Evolutionary conservation across 768 basidiomycete species (phyloP).

Genomic region (Gyrodon lividus): DNA sequence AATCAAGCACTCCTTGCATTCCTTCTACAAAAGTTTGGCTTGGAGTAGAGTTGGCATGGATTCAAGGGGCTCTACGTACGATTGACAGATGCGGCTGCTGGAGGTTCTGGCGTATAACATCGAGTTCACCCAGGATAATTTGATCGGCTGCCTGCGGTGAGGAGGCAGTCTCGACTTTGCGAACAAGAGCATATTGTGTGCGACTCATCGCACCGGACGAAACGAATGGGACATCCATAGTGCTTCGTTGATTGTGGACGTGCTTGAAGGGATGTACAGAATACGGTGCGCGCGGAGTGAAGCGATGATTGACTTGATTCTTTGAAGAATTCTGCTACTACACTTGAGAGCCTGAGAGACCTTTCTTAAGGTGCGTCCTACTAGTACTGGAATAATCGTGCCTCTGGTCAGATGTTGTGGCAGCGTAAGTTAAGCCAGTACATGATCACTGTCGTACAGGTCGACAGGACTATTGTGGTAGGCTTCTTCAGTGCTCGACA

Average conservation of each 20-base stretch:
- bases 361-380: neutral
- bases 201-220: constrained; percentile 78
- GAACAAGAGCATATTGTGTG: constrained; percentile 73
- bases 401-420: constrained; percentile 16
- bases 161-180: constrained; percentile 62
- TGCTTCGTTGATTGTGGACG: neutral
- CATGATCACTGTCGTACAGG: neutral
- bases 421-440: neutral
- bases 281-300: too few species aligned
- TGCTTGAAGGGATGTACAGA: neutral
- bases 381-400: constrained; percentile 9
- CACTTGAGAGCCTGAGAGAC: too few species aligned
- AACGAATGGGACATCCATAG: constrained; percentile 76
- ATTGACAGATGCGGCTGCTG: constrained; percentile 47
- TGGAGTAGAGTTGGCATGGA: constrained; percentile 5
- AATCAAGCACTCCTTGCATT: constrained; percentile 65
- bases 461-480: neutral
- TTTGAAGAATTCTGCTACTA: too few species aligned
- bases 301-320: too few species aligned
- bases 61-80: constrained; percentile 42
- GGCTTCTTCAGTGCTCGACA: neutral
- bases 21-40: constrained; percentile 41
- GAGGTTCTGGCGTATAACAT: constrained; percentile 52
- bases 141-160: constrained; percentile 62
- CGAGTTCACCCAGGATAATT: constrained; percentile 57